A percentile compares a stretch with the other conserved stretches of the same genome.
Conservation (phyloP, 768 basidiomycete species). For the Leccinum pellstonianum region DNA sequence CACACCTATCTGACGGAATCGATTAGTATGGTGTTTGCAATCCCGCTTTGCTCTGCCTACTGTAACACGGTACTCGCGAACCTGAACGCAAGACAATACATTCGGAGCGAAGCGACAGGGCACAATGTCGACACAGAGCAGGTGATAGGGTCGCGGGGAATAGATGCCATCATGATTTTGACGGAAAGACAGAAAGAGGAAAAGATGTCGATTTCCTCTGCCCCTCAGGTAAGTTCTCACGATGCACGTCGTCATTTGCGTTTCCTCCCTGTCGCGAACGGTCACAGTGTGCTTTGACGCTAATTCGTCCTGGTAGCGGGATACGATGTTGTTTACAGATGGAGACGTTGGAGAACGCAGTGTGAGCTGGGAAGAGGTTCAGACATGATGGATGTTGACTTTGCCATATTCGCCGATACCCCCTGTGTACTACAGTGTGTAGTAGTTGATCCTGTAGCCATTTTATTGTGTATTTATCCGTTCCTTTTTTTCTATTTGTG, state of each 20-base stretch:
- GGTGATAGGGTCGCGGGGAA: neutral
- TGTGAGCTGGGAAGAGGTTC: neutral
- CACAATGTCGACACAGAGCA: neutral
- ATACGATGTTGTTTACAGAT: neutral
- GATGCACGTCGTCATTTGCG: neutral
- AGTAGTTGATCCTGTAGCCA: neutral
- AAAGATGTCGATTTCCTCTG: neutral
- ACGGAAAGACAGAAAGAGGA: neutral
- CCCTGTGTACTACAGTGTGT: neutral
- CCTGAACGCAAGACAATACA: slow-evolving; percentile 12
- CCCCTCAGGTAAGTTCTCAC: neutral
- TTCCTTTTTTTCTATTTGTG: no score
- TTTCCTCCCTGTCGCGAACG: neutral
- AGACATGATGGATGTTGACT: neutral
- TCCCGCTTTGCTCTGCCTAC: slow-evolving; percentile 13
- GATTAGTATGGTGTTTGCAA: neutral
- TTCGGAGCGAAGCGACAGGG: neutral
- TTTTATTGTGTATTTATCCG: no score
- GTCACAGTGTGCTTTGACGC: neutral
- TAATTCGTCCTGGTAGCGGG: neutral
- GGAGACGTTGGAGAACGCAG: neutral
- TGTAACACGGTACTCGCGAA: slow-evolving; percentile 20
- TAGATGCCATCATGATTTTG: neutral
- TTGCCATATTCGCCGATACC: neutral
- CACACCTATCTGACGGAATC: neutral